Evolutionary conservation across 1,284 basidiomycete species (phyloP).

Genomic region (Ceratobasidium papillatum): DNA sequence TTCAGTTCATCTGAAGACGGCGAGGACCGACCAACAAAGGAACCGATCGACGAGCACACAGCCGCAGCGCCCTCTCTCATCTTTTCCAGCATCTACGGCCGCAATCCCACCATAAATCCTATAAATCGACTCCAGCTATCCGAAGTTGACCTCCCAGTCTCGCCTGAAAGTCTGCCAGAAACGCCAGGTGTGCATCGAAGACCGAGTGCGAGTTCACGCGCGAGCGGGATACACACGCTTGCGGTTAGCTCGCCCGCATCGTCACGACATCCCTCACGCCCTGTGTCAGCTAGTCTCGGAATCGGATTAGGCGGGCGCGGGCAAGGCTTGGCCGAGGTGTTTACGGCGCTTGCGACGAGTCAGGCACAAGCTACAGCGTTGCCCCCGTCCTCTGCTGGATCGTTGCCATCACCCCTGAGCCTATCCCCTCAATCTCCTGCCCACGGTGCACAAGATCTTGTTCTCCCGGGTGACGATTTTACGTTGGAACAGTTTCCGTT

Average conservation of each 20-base stretch:
- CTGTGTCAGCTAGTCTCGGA: slow-evolving; percentile 14
- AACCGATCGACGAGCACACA: slow-evolving; percentile 23
- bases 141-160: slow-evolving; percentile 31
- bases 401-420: slow-evolving; percentile 29
- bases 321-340: slow-evolving; percentile 27
- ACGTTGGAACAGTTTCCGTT: slow-evolving; percentile 36
- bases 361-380: slow-evolving; percentile 1
- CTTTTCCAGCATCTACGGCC: slow-evolving; percentile 35
- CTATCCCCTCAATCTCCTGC: slow-evolving; percentile 19
- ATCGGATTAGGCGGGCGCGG: slow-evolving; percentile 25
- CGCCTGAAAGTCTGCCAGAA: slow-evolving; percentile 28
- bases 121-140: slow-evolving; percentile 15
- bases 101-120: neutral
- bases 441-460: slow-evolving; percentile 5
- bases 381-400: slow-evolving; percentile 13
- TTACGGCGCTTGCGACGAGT: slow-evolving; percentile 15
- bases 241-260: neutral
- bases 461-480: slow-evolving; percentile 6
- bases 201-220: neutral
- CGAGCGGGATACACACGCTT: neutral
- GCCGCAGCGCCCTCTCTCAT: slow-evolving; percentile 30
- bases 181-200: neutral
- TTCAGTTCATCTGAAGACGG: slow-evolving; percentile 35
- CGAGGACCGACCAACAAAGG: neutral
- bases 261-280: slow-evolving; percentile 20